Evolutionary conservation across 1,284 basidiomycete species (phyloP), one percentile per base, ranked within the genome.

Genomic region (Cryptococcus amylolentus): DNA sequence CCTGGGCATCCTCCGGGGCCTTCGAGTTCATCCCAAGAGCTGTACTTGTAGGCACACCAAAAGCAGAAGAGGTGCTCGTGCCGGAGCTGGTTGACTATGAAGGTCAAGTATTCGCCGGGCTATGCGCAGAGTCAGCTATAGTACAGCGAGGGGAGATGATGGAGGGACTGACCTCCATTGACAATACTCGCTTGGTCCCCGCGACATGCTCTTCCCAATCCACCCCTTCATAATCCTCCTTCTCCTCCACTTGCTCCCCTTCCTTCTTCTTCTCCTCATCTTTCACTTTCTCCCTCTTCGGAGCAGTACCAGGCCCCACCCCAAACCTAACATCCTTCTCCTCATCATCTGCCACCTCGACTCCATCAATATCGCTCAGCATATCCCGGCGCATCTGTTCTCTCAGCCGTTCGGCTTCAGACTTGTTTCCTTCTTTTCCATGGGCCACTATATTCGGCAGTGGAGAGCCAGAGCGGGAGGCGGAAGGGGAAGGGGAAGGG

Each of bases 1-100:
- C 76, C 76, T 3, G 76, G 76, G 66, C 76, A 77, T 23, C 76
- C 76, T 0, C 75, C 76, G 0, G 68, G 60, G 20, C 63, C 74
- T 4, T 77, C 72, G 71, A 77, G 72, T 64, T 77, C 76, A 13
- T 70, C 71, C 38, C 62, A 73, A 42, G 62, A 66, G 5, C 20
- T 50, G 50, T 77, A 77, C 53, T 69, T 65, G 46, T 61, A 68
- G 13, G 68, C 67, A 43, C 76, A 77, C 74, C 74, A 77, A 57
- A 77, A 76, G 49, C 76, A 77, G 58, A 72, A 77, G 20, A 73
- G 55, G 57, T 77, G 69, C 49, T 77, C 75, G 58, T 69, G 55
- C 6, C 76, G 66, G 4, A 77, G 63, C 55, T 75, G 71, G 23
- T 66, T 67, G 37, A 76, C 54, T 18, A 76, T 64, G 58, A 65